These are phyloP conservation scores for Thelonectria discophora DNA, from an alignment of 2,329 filamentous ascomycete species.

Conservation along the genomic window DNA sequence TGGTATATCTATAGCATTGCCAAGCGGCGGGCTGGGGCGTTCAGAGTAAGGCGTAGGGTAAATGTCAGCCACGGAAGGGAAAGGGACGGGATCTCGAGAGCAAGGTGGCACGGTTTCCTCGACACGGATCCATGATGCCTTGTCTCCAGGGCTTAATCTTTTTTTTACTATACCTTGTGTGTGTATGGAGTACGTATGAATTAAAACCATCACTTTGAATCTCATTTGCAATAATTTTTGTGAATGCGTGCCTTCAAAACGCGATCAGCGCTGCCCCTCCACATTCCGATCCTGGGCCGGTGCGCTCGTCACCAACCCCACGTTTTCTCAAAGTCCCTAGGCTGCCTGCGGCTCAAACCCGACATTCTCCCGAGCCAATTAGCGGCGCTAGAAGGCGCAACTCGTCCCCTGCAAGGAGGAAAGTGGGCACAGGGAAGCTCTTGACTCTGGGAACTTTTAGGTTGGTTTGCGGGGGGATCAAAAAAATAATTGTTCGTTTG, in stretches of 20 bases:
- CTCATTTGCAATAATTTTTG: background rate
- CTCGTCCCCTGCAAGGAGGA: slow-evolving; percentile 10
- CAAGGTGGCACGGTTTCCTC: slow-evolving; percentile 6
- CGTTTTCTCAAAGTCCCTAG: slow-evolving; percentile 12
- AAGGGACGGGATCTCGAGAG: slow-evolving; percentile 19
- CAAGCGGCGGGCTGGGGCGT: slow-evolving; percentile 38
- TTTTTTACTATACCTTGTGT: slow-evolving; percentile 19
- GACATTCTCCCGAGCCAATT: slow-evolving; percentile 24
- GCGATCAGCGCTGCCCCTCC: background rate
- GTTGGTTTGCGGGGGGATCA: slow-evolving; percentile 35
- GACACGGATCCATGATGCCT: slow-evolving; percentile 11
- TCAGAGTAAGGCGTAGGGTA: slow-evolving; percentile 36
- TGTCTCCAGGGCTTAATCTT: slow-evolving; percentile 13
- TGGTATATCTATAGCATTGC: slow-evolving; percentile 30
- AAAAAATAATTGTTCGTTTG: slow-evolving; percentile 41
- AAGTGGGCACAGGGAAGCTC: slow-evolving; percentile 22
- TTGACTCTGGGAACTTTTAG: slow-evolving; percentile 10
- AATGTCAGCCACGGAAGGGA: slow-evolving; percentile 25
- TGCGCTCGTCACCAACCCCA: slow-evolving; percentile 25
- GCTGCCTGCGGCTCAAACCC: slow-evolving; percentile 5
- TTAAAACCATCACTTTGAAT: background rate
- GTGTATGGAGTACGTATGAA: slow-evolving; percentile 22
- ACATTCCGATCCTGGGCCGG: slow-evolving; percentile 10
- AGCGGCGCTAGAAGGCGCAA: slow-evolving; percentile 12
- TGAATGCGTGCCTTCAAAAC: background rate